Conservation (phyloP, 164 flowering plant species). For the Paratinospora sagittata region DNA sequence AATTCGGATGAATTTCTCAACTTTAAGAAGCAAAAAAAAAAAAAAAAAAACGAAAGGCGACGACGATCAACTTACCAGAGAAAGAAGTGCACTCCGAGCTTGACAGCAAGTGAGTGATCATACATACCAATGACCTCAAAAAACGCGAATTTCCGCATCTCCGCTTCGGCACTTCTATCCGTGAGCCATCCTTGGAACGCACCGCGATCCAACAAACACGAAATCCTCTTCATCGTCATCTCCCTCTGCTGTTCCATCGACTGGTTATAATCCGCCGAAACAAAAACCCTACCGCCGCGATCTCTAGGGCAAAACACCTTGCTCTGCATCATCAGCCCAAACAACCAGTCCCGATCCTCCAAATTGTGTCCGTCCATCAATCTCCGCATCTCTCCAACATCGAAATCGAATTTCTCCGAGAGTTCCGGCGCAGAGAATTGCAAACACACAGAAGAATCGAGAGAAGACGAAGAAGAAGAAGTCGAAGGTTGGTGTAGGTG, state of each 20-base stretch:
- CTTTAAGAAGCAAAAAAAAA: neutral
- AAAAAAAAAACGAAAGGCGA: neutral
- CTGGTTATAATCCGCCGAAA: constrained; percentile 83
- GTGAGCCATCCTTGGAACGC: constrained; percentile 74
- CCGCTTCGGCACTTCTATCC: constrained; percentile 35
- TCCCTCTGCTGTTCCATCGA: constrained; percentile 94
- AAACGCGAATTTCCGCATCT: constrained; percentile 60
- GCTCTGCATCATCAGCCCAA: constrained; percentile 57
- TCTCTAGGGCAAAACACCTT: constrained; percentile 49
- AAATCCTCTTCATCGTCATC: constrained; percentile 75
- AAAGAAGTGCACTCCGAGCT: constrained; percentile 68
- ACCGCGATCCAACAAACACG: constrained; percentile 46
- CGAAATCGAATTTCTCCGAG: constrained; percentile 41
- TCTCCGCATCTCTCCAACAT: constrained; percentile 46
- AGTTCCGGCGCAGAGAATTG: constrained; percentile 49
- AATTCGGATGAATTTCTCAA: too few species aligned
- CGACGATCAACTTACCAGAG: constrained; percentile 37
- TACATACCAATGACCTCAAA: constrained; percentile 48
- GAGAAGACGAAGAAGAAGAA: neutral
- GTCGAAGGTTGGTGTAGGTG: constrained; percentile 35
- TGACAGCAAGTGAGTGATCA: constrained; percentile 71
- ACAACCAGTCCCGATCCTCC: constrained; percentile 74
- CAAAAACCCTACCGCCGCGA: constrained; percentile 54
- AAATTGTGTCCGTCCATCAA: constrained; percentile 68
- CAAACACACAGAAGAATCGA: constrained; percentile 40